These are phyloP conservation scores for Zopfochytrium polystomum DNA, from an alignment of 371 early-diverging fungal species.

Conservation along the genomic window DNA sequence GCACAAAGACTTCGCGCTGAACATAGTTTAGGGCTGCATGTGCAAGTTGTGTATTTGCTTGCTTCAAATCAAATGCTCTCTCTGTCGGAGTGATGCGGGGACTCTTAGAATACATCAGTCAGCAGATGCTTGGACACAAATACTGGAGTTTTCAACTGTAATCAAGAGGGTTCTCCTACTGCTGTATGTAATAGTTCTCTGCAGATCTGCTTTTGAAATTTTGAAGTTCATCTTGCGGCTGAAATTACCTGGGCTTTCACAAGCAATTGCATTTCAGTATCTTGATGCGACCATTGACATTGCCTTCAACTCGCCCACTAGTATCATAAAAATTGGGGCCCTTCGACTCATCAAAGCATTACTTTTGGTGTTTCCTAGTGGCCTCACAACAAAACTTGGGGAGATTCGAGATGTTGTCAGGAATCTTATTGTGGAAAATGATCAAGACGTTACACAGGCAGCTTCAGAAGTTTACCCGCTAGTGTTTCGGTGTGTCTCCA, in stretches of 20 bases:
- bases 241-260: constrained; percentile 42
- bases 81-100: constrained; percentile 43
- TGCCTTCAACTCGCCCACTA: constrained; percentile 46
- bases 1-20: neutral
- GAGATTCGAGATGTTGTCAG: constrained; percentile 49
- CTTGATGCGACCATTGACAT: constrained; percentile 47
- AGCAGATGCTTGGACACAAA: constrained; percentile 50
- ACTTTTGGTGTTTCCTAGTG: constrained; percentile 49
- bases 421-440: constrained; percentile 36
- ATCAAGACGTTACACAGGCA: constrained; percentile 29
- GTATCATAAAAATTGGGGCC: constrained; percentile 43
- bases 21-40: constrained; percentile 36
- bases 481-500: constrained; percentile 41
- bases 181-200: constrained; percentile 2
- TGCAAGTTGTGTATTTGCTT: constrained; percentile 36
- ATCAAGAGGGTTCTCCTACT: constrained; percentile 1
- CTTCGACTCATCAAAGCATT: constrained; percentile 44
- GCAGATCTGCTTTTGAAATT: constrained; percentile 49
- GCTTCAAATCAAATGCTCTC: constrained; percentile 37
- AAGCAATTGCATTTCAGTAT: constrained; percentile 45
- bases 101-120: constrained; percentile 44
- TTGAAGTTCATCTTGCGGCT: constrained; percentile 38
- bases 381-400: constrained; percentile 34
- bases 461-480: constrained; percentile 47
- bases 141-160: constrained; percentile 52